Evolutionary conservation across 768 basidiomycete species (phyloP), one percentile per base, ranked within the genome.

Genomic region (Mycena olivaceomarginata): DNA sequence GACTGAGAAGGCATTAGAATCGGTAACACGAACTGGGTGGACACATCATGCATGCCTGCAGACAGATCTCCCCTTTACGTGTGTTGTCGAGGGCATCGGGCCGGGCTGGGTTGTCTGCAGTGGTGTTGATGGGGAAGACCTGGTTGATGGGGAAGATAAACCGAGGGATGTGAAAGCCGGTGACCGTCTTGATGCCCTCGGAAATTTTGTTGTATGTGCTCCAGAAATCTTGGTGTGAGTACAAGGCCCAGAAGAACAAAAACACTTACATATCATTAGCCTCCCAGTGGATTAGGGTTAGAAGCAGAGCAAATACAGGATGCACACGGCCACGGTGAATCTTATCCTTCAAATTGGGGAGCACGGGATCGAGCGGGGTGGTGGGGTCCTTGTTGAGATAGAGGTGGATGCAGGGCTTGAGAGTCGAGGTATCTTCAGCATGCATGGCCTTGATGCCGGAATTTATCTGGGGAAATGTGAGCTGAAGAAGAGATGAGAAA

Each of bases 101-200:
- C 46, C 46, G 16, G 46, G 16, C 31, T 0, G 62, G 48, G 43
- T 72, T 51, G 2, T n/a, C 9, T 1, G 16, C 13, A 0, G n/a
- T 22, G 0, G 22, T 15, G 41, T 41, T 53, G 6, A 73, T 20
- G 37, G 63, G 63, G 13, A 66, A 64, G 46, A 65, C 62, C 22
- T 72, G 70, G 43, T 43, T 43, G 12, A 43, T 6, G 7, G 63
- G 70, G 37, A 72, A 72, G 13, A 72, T 10, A n/a, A 72, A 72
- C 1, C 43, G 3, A 0, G 70, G 63, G 1, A 72, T 48, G n/a
- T 65, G 62, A 2, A 4, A 20, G 25, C 63, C 40, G 4, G 8
- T 43, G 9, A 65, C 16, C 2, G 4, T 10, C 40, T 22, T 64
- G 1, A 1, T 16, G n/a, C 63, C 63, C 20, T 16, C 39, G 41